Evolutionary conservation across 2,329 filamentous ascomycete species (phyloP), one percentile per base, ranked within the genome.

Genomic region (Blumeria hordei): DNA sequence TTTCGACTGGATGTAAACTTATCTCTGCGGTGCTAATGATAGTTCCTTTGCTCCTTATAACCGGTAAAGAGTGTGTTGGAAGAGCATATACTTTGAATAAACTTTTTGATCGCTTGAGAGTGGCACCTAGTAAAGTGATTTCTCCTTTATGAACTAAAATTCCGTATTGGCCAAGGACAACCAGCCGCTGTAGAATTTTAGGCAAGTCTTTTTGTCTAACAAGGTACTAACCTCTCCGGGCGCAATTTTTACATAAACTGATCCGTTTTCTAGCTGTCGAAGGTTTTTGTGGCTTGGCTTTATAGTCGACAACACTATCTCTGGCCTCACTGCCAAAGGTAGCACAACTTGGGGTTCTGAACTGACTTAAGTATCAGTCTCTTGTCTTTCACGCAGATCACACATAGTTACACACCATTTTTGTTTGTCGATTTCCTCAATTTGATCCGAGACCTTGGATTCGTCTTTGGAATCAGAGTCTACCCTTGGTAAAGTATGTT

Each of bases 101-200:
- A 0, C 61, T 65, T 32, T 72, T 67, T 0, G 72, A 70, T 1
- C 73, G 64, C 10, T 69, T 69, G 3, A 90, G 64, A 6, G 72
- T 75, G 6, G 83, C 78, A 14, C 85, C 83, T 12, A 78, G 74
- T 32, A 90, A 65, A 0, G 76, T 79, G 28, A 83, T 69, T 45
- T 78, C 71, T 1, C 85, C 85, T 54, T 71, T 71, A 8, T 70
- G 62, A 0, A 90, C 72, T 11, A 70, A 70, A 34, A 90, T 64
- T 14, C 79, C 77, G 65, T 80, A 92, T 61, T 76, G 80, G 1
- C 85, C 85, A 10, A 86, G 68, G 8, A 82, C 67, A 4, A 80
- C 69, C 43, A 83, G 69, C 14, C 78, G 74, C 77, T 81, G 7
- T n/a, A 3, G 34, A 14, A 10, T 47, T 65, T 43, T 64, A 59